Evolutionary conservation across 2,329 filamentous ascomycete species (phyloP), one percentile per base, ranked within the genome.

Genomic region (Cercospora sojina): DNA sequence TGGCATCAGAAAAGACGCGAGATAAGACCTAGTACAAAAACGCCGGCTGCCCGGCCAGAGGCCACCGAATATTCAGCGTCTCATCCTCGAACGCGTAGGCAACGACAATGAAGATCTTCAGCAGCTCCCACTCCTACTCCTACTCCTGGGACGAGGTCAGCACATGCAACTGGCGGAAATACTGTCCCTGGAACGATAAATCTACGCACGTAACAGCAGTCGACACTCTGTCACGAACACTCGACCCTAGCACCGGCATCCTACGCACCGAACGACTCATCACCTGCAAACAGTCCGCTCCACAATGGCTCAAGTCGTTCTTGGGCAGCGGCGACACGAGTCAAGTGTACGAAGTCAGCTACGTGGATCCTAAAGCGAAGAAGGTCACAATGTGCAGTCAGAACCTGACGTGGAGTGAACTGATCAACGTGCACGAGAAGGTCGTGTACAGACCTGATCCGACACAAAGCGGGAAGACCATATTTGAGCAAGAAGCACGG

Each of bases 111-210:
- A 97, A 96, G 86, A 91, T 98, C 81, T 98, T 98, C 77, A 91
- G 92, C 74, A 96, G 92, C 76, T 84, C 85, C 43, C 91, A 92
- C 81, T 93, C 92, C 68, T 99, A 96, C 82, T 87, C 97, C 83
- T 99, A 99, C 85, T 96, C 94, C 55, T 99, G 95, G 95, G 92
- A 97, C 77, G 94, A 98, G 80, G 95, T 99, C 38, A 97, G 93
- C 27, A 93, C 92, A 13, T 93, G 91, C 78, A 99, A 99, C 86
- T 99, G 95, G 95, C 90, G 89, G 74, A 99, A 99, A 81, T 99
- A 99, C 82, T 96, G 92, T 76, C 94, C 94, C 20, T 98, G 95
- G 74, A 99, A 99, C 83, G 91, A 97, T 80, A 95, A 97, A 82
- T 93, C 91, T n/a, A 92, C 93, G 47, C 95, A 99, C 80, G 95